Conservation (phyloP, 306 rosid genomes). For the Ormosia semicastrata region DNA sequence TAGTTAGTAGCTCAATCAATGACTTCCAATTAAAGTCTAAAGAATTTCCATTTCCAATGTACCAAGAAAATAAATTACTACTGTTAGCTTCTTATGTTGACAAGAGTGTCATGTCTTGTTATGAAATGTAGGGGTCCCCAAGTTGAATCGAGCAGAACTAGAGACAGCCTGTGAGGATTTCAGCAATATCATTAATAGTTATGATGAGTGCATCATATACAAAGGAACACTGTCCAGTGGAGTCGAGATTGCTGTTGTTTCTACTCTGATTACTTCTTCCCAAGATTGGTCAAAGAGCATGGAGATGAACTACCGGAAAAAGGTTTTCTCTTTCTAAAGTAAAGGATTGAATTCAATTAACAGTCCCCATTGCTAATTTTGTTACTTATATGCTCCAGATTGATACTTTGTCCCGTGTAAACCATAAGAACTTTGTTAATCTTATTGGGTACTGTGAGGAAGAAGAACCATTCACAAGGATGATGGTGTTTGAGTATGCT, state of each 20-base stretch:
- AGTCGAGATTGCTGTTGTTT: slow-evolving; percentile 92
- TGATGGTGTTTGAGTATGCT: slow-evolving; percentile 94
- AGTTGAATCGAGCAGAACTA: slow-evolving; percentile 74
- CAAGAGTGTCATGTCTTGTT: not conserved
- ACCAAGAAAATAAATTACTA: not conserved
- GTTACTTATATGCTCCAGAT: slow-evolving; percentile 51
- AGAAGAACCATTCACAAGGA: slow-evolving; percentile 81
- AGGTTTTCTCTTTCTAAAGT: slow-evolving; percentile 47
- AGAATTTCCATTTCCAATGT: not conserved
- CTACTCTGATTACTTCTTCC: slow-evolving; percentile 47
- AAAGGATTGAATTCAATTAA: not conserved
- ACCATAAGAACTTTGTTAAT: slow-evolving; percentile 91
- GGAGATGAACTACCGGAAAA: slow-evolving; percentile 64
- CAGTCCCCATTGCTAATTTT: not conserved
- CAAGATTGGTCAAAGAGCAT: slow-evolving; percentile 75
- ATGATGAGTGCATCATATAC: slow-evolving; percentile 51
- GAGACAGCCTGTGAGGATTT: slow-evolving; percentile 96
- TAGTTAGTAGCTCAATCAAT: not conserved
- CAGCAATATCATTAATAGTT: slow-evolving; percentile 68
- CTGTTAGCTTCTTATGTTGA: slow-evolving; percentile 5
- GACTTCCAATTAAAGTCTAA: not conserved
- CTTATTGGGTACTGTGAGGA: slow-evolving; percentile 94
- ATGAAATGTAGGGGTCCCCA: slow-evolving; percentile 77
- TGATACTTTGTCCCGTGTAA: slow-evolving; percentile 70
- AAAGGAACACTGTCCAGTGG: slow-evolving; percentile 95